Percentiles rank a stretch among this genome's conserved stretches.
Conservation (phyloP, 2,329 filamentous ascomycete species). For the Orbilia blumenaviensis region DNA sequence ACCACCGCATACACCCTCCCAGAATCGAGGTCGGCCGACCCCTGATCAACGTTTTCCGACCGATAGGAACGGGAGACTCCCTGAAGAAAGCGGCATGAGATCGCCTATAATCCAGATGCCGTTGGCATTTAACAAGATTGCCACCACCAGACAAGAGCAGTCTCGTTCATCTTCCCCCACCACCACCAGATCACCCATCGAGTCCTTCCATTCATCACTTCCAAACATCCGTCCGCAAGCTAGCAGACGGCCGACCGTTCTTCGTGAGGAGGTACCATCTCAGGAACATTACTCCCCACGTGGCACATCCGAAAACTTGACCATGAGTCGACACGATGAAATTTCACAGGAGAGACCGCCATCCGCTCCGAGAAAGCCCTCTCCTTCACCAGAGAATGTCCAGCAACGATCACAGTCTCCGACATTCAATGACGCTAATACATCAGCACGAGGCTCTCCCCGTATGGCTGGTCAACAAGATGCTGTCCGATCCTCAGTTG, state of each 20-base stretch:
- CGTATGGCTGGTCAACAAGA: constrained; percentile 18
- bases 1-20: constrained; percentile 48
- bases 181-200: constrained; percentile 45
- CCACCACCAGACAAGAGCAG: constrained; percentile 48
- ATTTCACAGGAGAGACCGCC: constrained; percentile 11
- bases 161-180: constrained; percentile 48
- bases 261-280: constrained; percentile 42
- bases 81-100: constrained; percentile 45
- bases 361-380: constrained; percentile 26
- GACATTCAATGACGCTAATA: constrained; percentile 19
- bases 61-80: constrained; percentile 45
- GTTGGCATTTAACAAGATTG: constrained; percentile 53
- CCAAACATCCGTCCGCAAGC: constrained; percentile 37
- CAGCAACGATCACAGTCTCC: constrained; percentile 44
- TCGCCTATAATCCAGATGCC: constrained; percentile 54
- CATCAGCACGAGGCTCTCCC: constrained; percentile 27
- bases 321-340: constrained; percentile 38
- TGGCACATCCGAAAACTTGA: constrained; percentile 34
- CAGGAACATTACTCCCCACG: constrained; percentile 32
- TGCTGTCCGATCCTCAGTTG: constrained; percentile 41
- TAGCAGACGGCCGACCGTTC: constrained; percentile 45
- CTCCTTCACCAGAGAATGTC: constrained; percentile 24
- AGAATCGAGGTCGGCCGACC: constrained; percentile 38
- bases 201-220: constrained; percentile 43
- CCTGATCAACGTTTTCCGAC: constrained; percentile 47